Percentiles rank a stretch among this genome's conserved stretches.
phyloP scores from a whole-genome alignment of 2,329 filamentous ascomycete genomes.

The Aspergillus amoenus region DNA sequence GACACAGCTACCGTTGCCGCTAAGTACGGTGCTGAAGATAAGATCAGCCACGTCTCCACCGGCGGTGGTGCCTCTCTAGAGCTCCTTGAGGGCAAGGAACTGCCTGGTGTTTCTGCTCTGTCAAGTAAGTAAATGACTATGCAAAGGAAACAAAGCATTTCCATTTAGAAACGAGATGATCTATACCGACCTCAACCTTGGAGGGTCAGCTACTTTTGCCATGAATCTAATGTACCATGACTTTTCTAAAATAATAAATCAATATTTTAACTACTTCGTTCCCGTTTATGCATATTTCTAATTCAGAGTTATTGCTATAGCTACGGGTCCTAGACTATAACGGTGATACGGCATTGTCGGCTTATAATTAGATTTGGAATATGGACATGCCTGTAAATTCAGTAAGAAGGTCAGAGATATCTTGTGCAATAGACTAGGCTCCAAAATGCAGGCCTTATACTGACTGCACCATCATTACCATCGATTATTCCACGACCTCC shows the following conservation, averaged over 20 bases:
- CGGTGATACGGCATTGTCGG: neutral
- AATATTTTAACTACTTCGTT: slow-evolving; percentile 7
- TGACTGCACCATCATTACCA: neutral
- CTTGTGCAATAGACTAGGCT: neutral
- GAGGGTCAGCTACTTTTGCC: neutral
- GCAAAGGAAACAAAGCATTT: neutral
- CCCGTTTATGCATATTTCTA: slow-evolving; percentile 17
- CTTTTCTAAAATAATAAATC: slow-evolving; percentile 23
- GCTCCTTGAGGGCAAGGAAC: slow-evolving; percentile 95
- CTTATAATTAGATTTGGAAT: neutral
- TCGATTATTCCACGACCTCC: neutral
- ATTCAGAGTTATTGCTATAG: slow-evolving; percentile 22
- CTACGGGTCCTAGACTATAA: slow-evolving; percentile 32
- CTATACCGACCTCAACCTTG: neutral
- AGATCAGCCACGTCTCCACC: slow-evolving; percentile 97
- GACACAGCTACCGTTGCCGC: slow-evolving; percentile 97
- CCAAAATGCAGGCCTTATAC: neutral
- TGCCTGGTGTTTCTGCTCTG: slow-evolving; percentile 89
- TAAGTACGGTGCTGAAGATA: slow-evolving; percentile 94
- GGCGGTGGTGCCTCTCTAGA: slow-evolving; percentile 94
- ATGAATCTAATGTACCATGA: slow-evolving; percentile 38
- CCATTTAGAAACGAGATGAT: slow-evolving; percentile 1
- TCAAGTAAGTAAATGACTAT: slow-evolving; percentile 63
- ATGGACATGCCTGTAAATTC: neutral
- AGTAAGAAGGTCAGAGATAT: neutral